Conservation (phyloP, 306 rosid genomes). For the Prunus campanulata region DNA sequence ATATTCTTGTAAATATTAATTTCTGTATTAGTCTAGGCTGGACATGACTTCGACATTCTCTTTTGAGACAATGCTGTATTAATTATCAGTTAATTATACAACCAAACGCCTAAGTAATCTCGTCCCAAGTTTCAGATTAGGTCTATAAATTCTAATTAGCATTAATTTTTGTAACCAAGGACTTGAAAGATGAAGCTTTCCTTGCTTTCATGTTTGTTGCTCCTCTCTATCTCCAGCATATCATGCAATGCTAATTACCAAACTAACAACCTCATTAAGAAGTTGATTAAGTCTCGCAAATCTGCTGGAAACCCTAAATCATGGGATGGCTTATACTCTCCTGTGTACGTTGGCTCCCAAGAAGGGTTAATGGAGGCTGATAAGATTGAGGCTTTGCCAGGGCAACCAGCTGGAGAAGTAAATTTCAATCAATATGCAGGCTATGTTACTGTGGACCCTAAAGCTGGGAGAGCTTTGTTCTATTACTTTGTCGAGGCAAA, state of each 20-base stretch:
- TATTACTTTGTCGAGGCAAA: conserved; percentile 59
- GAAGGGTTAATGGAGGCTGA: conserved; percentile 36
- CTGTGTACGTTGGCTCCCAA: conserved; percentile 20
- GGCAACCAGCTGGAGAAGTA: conserved; percentile 46
- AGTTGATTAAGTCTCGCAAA: conserved; percentile 25
- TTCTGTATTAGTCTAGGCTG: not conserved
- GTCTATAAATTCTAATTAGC: not conserved
- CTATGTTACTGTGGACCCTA: conserved; percentile 44
- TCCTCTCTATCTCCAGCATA: not conserved
- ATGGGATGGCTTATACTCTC: not conserved
- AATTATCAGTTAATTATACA: not conserved
- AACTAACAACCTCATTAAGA: conserved; percentile 28
- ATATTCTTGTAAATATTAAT: no score
- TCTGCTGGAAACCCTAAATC: not conserved
- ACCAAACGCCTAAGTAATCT: not conserved
- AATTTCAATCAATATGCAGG: conserved; percentile 56
- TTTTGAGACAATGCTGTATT: not conserved
- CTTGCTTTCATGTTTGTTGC: not conserved
- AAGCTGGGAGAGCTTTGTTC: conserved; percentile 48
- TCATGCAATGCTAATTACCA: conserved; percentile 27
- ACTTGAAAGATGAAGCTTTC: not conserved
- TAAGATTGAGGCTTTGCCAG: conserved; percentile 48
- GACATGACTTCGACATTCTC: not conserved
- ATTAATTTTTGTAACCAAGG: not conserved
- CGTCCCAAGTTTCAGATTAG: not conserved